These are phyloP conservation scores for Shiraia bambusicola DNA, from an alignment of 2,329 filamentous ascomycete genomes.

Conservation along the genomic window DNA sequence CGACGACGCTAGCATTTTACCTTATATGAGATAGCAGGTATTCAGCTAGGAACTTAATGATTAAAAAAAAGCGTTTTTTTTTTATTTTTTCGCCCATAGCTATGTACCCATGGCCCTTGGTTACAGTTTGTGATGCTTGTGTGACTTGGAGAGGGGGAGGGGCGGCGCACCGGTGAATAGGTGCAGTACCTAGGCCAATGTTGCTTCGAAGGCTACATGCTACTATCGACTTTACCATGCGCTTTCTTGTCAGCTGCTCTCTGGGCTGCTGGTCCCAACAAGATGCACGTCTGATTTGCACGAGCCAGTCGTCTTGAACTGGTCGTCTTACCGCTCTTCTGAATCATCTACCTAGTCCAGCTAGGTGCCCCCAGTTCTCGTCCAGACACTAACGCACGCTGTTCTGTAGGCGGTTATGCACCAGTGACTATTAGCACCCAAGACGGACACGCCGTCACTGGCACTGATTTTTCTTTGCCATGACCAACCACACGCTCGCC, in stretches of 20 bases:
- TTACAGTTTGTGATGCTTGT: slow-evolving; percentile 7
- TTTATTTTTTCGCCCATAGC: too few relatives aligned
- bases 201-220: slow-evolving; percentile 9
- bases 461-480: slow-evolving; percentile 15
- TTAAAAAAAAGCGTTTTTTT: slow-evolving; percentile 35
- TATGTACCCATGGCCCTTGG: slow-evolving; percentile 1
- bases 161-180: slow-evolving; percentile 18
- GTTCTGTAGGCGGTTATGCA: slow-evolving; percentile 33
- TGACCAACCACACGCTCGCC: slow-evolving; percentile 21
- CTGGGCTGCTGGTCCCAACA: slow-evolving; percentile 32
- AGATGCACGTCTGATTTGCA: slow-evolving; percentile 31
- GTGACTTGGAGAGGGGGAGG: slow-evolving; percentile 14
- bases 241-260: slow-evolving; percentile 19
- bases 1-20: slow-evolving; percentile 30
- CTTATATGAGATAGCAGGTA: slow-evolving; percentile 33
- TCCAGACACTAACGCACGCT: slow-evolving; percentile 42
- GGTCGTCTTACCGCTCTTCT: slow-evolving; percentile 41
- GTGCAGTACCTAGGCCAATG: slow-evolving; percentile 11
- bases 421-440: slow-evolving; percentile 26
- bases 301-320: slow-evolving; percentile 27
- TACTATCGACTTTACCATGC: slow-evolving; percentile 7
- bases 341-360: slow-evolving; percentile 35
- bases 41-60: slow-evolving; percentile 39
- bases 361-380: slow-evolving; percentile 16
- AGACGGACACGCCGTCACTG: slow-evolving; percentile 20